Evolutionary conservation across 768 basidiomycete genomes (phyloP).

Genomic region (Suillus bovinus): DNA sequence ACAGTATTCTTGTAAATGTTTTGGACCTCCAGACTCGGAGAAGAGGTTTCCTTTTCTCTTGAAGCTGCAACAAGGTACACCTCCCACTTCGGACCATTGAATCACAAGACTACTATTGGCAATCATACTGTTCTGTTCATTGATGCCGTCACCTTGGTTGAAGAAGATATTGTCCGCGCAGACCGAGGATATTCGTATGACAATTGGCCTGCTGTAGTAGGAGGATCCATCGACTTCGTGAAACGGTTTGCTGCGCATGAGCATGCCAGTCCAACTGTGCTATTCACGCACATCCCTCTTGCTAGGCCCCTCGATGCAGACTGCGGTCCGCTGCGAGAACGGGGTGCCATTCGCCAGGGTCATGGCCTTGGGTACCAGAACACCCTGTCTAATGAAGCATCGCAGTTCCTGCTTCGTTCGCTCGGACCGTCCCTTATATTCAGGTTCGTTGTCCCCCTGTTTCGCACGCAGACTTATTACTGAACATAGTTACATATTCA

Average conservation of each 20-base stretch:
- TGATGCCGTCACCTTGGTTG: slow-evolving; percentile 71
- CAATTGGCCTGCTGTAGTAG: slow-evolving; percentile 48
- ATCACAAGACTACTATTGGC: slow-evolving; percentile 59
- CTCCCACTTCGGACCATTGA: slow-evolving; percentile 76
- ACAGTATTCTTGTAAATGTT: slow-evolving; percentile 10
- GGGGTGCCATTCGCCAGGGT: slow-evolving; percentile 70
- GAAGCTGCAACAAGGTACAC: slow-evolving; percentile 56
- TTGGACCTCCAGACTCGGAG: slow-evolving; percentile 28
- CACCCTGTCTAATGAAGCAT: slow-evolving; percentile 65
- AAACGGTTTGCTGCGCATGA: slow-evolving; percentile 35
- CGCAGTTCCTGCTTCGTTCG: slow-evolving; percentile 62
- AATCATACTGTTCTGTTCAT: slow-evolving; percentile 75
- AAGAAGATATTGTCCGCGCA: slow-evolving; percentile 64
- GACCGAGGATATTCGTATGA: slow-evolving; percentile 40
- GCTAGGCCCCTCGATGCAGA: slow-evolving; percentile 61
- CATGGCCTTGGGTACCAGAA: slow-evolving; percentile 85
- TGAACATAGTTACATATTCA: slow-evolving; percentile 30
- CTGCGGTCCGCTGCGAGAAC: slow-evolving; percentile 82
- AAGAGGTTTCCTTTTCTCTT: slow-evolving; percentile 36
- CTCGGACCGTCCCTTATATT: slow-evolving; percentile 71
- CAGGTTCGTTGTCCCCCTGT: slow-evolving; percentile 48
- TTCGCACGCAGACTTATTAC: slow-evolving; percentile 1
- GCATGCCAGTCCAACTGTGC: slow-evolving; percentile 51
- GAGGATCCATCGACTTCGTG: slow-evolving; percentile 57
- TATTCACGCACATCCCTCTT: slow-evolving; percentile 91